Conservation (phyloP, 495 filamentous ascomycete species). For the Poronia punctata region DNA sequence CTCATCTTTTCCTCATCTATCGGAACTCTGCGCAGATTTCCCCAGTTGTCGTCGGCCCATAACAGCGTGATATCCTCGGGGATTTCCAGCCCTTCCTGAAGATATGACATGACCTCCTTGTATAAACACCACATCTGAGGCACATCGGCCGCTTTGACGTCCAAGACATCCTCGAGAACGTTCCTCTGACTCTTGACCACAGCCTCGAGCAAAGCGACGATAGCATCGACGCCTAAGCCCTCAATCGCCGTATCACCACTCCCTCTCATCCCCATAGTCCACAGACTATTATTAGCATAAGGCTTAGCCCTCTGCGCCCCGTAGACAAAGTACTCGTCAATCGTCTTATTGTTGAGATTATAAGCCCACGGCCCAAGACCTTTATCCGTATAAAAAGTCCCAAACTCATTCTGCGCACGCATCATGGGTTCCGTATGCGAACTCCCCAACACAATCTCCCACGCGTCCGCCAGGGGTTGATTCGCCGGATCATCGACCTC, state of each 20-base stretch:
- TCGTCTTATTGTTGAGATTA: slow-evolving; percentile 56
- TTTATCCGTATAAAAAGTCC: slow-evolving; percentile 39
- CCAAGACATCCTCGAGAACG: slow-evolving; percentile 50
- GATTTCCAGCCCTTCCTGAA: slow-evolving; percentile 55
- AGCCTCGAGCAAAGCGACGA: slow-evolving; percentile 48
- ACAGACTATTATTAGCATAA: slow-evolving; percentile 54
- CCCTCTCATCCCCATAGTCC: slow-evolving; percentile 70
- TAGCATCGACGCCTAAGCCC: slow-evolving; percentile 48
- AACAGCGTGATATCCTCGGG: slow-evolving; percentile 68
- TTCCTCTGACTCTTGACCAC: slow-evolving; percentile 53
- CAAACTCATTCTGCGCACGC: slow-evolving; percentile 64
- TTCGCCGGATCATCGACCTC: slow-evolving; percentile 61
- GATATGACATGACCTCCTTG: slow-evolving; percentile 65
- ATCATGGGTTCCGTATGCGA: slow-evolving; percentile 72
- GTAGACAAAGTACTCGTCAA: slow-evolving; percentile 60
- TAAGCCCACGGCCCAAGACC: slow-evolving; percentile 56
- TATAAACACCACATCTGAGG: slow-evolving; percentile 70
- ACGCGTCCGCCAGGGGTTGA: slow-evolving; percentile 62
- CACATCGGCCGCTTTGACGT: slow-evolving; percentile 46
- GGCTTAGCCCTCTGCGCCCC: slow-evolving; percentile 57
- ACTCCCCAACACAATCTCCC: slow-evolving; percentile 63
- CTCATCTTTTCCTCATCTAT: slow-evolving; percentile 53
- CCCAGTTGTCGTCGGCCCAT: slow-evolving; percentile 74
- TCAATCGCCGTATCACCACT: slow-evolving; percentile 56
- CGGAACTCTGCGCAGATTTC: slow-evolving; percentile 60